phyloP scores from a whole-genome alignment of 2,329 filamentous ascomycete genomes.

The Chrysoporthe cubensis region DNA sequence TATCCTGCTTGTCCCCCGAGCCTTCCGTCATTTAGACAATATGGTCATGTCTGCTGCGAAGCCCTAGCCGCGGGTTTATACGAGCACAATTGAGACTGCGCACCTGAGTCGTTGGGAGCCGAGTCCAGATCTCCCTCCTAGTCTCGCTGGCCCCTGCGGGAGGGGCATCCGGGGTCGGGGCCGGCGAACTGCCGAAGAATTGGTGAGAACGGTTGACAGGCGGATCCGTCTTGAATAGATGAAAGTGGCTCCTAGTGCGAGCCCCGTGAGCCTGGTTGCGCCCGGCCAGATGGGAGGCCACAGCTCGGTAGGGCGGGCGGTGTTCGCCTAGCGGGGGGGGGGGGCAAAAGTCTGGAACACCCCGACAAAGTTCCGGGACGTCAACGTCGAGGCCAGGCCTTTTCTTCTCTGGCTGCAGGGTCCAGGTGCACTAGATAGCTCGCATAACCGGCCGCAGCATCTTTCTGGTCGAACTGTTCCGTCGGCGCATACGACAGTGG shows the following conservation, averaged over 20 bases:
- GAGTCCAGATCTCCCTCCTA: background rate
- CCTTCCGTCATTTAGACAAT: background rate
- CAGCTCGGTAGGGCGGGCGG: background rate
- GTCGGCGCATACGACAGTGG: background rate
- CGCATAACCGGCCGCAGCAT: background rate
- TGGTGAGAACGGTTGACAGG: slow-evolving; percentile 19
- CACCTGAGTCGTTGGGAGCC: background rate
- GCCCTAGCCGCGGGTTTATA: background rate
- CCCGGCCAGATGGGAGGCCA: background rate
- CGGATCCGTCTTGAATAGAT: slow-evolving; percentile 21
- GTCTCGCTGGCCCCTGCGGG: background rate
- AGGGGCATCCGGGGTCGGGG: slow-evolving; percentile 6
- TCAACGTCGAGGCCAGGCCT: background rate
- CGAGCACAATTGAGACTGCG: background rate
- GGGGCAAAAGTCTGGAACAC: background rate
- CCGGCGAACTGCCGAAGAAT: slow-evolving; percentile 12
- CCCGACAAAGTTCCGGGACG: background rate
- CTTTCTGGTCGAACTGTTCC: background rate
- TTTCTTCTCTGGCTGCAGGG: too few relatives aligned
- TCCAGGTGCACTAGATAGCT: background rate
- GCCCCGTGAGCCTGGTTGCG: background rate
- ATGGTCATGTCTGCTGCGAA: background rate
- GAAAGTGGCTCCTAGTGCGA: background rate
- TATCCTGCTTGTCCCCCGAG: background rate
- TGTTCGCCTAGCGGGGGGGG: background rate